phyloP scores from a whole-genome alignment of 192 early-diverging fungal genomes.

The Obelidium mucronatum region DNA sequence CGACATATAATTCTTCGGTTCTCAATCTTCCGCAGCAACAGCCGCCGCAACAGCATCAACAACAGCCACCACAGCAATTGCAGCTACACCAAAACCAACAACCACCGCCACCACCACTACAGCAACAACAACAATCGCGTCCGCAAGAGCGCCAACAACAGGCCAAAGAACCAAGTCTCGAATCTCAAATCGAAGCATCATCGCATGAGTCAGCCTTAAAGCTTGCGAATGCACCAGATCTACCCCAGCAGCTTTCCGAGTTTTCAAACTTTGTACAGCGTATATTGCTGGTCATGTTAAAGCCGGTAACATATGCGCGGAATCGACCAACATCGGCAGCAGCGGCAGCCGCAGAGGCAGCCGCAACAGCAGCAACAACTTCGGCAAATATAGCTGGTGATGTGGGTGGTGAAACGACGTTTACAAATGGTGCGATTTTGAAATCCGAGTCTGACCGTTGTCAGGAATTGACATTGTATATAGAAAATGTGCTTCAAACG shows the following conservation, averaged over 20 bases:
- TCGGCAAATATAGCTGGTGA: too few species aligned
- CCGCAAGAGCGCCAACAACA: too few species aligned
- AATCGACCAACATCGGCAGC: too few species aligned
- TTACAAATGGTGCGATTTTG: too few species aligned
- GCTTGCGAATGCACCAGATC: conserved; percentile 9
- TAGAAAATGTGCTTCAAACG: conserved; percentile 34
- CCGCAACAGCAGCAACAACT: too few species aligned
- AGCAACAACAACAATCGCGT: too few species aligned
- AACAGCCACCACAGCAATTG: neutral
- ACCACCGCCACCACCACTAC: too few species aligned
- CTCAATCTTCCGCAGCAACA: neutral
- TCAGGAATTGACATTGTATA: conserved; percentile 1
- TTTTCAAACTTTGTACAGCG: conserved; percentile 12
- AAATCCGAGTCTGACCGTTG: neutral
- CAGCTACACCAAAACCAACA: neutral
- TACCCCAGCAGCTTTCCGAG: conserved; percentile 1
- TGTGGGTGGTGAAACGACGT: too few species aligned
- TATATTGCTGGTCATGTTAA: conserved; percentile 8
- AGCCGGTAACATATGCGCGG: neutral
- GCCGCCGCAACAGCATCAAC: neutral
- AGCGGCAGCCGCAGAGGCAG: neutral
- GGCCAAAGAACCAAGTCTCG: too few species aligned
- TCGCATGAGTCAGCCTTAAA: conserved; percentile 3
- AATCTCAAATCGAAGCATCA: neutral
- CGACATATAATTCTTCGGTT: too few species aligned